These are phyloP conservation scores for Balansia obtecta DNA, from an alignment of 2,329 filamentous ascomycete species.

Conservation along the genomic window DNA sequence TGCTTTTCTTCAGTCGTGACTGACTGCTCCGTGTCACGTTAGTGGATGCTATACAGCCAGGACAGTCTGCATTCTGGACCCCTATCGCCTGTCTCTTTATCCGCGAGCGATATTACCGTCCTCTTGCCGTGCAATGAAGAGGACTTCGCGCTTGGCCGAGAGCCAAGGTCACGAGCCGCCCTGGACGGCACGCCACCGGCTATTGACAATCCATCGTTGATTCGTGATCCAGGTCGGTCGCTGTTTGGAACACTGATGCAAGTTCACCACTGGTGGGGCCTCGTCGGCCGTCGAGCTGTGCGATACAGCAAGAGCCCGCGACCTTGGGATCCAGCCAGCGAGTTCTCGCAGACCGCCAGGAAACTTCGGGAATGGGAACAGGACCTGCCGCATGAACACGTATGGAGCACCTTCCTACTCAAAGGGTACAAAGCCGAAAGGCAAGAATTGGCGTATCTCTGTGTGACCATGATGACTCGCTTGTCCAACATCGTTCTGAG, in stretches of 20 bases:
- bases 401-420: conserved; percentile 30
- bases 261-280: conserved; percentile 41
- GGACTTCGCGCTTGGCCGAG: conserved; percentile 34
- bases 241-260: conserved; percentile 44
- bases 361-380: conserved; percentile 36
- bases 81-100: conserved; percentile 36
- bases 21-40: neutral
- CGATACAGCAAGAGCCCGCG: conserved; percentile 28
- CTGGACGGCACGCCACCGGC: conserved; percentile 41
- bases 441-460: conserved; percentile 40
- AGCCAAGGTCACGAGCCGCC: conserved; percentile 38
- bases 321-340: conserved; percentile 35
- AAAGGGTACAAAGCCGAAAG: conserved; percentile 33
- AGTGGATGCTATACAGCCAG: conserved; percentile 50
- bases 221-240: conserved; percentile 31
- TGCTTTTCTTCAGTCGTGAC: neutral
- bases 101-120: conserved; percentile 40
- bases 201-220: conserved; percentile 29
- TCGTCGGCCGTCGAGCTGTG: conserved; percentile 35
- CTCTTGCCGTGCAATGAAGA: conserved; percentile 40
- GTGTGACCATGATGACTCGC: conserved; percentile 41
- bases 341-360: conserved; percentile 31
- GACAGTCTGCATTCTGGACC: conserved; percentile 44
- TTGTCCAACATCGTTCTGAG: conserved; percentile 45
- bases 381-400: conserved; percentile 33